Conservation (phyloP, 805 yeast genomes). For the Sugiyamaella marilandica region DNA sequence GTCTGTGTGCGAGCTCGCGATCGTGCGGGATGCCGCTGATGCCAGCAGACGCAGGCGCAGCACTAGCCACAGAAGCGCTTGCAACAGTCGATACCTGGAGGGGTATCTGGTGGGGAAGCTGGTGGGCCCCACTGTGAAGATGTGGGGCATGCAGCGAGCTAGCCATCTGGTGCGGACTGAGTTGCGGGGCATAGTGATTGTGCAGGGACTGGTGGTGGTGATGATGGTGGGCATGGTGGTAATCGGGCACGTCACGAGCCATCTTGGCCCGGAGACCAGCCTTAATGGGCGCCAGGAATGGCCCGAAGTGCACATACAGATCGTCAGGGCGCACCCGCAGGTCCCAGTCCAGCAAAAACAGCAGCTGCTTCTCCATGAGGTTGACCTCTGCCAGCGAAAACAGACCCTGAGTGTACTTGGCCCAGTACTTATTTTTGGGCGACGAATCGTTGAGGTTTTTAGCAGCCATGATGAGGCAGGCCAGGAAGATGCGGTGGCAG, state of each 20-base stretch:
- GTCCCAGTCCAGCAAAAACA: constrained; percentile 81
- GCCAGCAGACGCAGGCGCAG: background rate
- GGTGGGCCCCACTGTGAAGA: background rate
- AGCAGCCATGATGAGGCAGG: constrained; percentile 86
- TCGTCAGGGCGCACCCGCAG: constrained; percentile 67
- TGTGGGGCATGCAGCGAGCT: too few species aligned
- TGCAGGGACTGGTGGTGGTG: constrained; percentile 7
- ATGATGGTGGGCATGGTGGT: constrained; percentile 4
- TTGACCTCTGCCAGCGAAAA: constrained; percentile 75
- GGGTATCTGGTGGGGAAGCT: background rate
- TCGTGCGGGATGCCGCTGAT: too few species aligned
- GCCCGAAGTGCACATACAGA: constrained; percentile 61
- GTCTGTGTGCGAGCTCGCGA: background rate
- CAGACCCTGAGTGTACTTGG: constrained; percentile 83
- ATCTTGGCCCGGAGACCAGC: constrained; percentile 34
- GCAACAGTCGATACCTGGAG: background rate
- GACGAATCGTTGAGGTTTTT: constrained; percentile 89
- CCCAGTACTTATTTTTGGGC: constrained; percentile 96
- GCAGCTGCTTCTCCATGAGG: constrained; percentile 84
- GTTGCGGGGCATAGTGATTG: background rate
- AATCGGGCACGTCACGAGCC: background rate
- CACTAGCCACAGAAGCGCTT: background rate
- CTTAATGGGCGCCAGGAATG: constrained; percentile 74
- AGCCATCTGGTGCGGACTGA: too few species aligned
- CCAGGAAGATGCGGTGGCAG: constrained; percentile 86